Conservation (phyloP, 2,329 filamentous ascomycete genomes). For the Hymenoscyphus infarciens region DNA sequence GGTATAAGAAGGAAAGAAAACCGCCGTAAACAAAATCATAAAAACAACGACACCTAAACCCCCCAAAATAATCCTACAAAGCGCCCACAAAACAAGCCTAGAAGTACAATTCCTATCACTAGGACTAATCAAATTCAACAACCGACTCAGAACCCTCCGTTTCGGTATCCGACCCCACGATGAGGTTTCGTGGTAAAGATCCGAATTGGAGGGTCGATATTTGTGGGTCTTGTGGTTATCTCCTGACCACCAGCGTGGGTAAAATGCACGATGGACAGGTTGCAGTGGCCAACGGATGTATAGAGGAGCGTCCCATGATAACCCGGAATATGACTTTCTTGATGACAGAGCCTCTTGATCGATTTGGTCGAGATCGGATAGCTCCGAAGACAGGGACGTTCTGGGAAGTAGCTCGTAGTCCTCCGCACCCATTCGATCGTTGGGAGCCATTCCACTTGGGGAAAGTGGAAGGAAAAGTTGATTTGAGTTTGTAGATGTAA, state of each 20-base stretch:
- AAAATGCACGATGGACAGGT: background rate
- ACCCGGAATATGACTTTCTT: background rate
- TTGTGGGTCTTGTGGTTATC: background rate
- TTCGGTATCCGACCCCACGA: background rate
- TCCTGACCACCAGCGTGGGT: background rate
- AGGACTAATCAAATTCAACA: background rate
- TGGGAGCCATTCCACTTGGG: background rate
- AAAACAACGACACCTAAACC: background rate
- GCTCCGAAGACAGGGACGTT: conserved; percentile 1
- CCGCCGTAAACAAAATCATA: conserved; percentile 1
- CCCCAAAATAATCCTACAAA: background rate
- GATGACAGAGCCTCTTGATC: conserved; percentile 1
- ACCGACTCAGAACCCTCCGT: background rate
- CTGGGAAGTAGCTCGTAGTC: background rate
- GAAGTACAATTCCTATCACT: background rate
- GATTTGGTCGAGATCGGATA: background rate
- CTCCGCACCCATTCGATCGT: background rate
- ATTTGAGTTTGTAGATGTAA: background rate
- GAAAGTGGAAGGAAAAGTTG: background rate
- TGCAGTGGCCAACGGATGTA: background rate
- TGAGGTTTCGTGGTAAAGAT: background rate
- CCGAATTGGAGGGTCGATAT: background rate
- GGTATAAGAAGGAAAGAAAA: conserved; percentile 5
- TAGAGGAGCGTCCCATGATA: background rate
- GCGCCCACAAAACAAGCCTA: background rate